Evolutionary conservation across 805 yeast genomes (phyloP).

Genomic region (Saccharomyces mikatae): DNA sequence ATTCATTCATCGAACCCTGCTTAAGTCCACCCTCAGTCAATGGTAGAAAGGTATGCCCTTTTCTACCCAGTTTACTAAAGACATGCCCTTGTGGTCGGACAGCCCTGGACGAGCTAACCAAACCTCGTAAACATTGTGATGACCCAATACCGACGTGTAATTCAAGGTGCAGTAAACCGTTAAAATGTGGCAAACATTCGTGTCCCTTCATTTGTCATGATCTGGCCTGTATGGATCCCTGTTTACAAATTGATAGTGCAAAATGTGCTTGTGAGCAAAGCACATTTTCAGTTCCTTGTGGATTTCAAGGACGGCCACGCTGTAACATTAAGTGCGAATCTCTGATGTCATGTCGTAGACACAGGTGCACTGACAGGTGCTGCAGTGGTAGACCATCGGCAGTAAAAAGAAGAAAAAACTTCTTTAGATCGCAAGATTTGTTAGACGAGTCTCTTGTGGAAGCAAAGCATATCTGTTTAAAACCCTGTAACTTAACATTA

Average conservation of each 20-base stretch:
- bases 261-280: conserved; percentile 58
- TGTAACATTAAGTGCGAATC: conserved; percentile 71
- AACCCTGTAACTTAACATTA: conserved; percentile 52
- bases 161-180: conserved; percentile 48
- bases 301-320: conserved; percentile 46
- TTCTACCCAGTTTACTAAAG: conserved; percentile 49
- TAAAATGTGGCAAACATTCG: conserved; percentile 64
- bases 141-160: conserved; percentile 78
- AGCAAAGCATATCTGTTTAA: conserved; percentile 65
- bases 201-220: conserved; percentile 69
- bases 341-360: conserved; percentile 70
- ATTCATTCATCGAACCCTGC: conserved; percentile 48
- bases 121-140: conserved; percentile 49
- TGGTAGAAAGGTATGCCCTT: conserved; percentile 43
- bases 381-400: conserved; percentile 64
- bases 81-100: conserved; percentile 79
- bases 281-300: conserved; percentile 56
- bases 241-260: conserved; percentile 43
- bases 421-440: conserved; percentile 28
- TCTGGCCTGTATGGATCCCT: conserved; percentile 64
- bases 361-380: conserved; percentile 61
- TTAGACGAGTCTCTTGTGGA: conserved; percentile 56
- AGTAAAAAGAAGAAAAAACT: conserved; percentile 37
- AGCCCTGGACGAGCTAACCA: conserved; percentile 32
- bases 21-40: conserved; percentile 25